Percentiles rank a stretch among this genome's conserved stretches.
Conservation (phyloP, 306 rosid genomes). For the Canavalia ensiformis region DNA sequence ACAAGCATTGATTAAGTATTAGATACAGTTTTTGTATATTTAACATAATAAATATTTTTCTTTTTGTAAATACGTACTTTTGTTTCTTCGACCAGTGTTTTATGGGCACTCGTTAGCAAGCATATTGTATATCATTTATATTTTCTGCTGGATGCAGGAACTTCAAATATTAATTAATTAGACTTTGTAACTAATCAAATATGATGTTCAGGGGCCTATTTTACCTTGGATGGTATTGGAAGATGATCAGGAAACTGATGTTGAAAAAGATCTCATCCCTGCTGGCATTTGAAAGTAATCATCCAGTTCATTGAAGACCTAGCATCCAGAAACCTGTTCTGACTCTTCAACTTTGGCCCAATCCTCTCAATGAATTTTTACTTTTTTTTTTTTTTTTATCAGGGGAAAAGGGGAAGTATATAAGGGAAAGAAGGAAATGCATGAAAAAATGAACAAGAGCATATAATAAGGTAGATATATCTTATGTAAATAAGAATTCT, state of each 20-base stretch:
- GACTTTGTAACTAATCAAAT: constrained; percentile 2
- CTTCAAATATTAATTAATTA: not conserved
- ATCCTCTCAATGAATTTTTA: not conserved
- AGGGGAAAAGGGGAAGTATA: not conserved
- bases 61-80: not conserved
- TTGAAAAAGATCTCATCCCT: constrained; percentile 51
- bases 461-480: not conserved
- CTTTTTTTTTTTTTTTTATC: not conserved
- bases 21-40: not conserved
- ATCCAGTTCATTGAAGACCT: constrained; percentile 38
- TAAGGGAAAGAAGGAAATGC: not conserved
- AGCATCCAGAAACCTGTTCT: not conserved
- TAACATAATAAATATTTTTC: not conserved
- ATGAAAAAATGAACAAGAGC: not conserved
- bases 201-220: constrained; percentile 72
- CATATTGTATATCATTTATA: not conserved
- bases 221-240: constrained; percentile 79
- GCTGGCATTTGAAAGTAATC: constrained; percentile 56
- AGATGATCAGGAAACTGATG: constrained; percentile 53
- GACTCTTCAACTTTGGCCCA: constrained; percentile 8
- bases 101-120: not conserved
- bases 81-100: not conserved
- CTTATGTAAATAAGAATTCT: constrained; percentile 9
- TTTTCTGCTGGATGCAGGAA: not conserved
- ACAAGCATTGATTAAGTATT: not conserved